Conservation (phyloP, 2,329 filamentous ascomycete genomes). For the Penicillium verrucosum region DNA sequence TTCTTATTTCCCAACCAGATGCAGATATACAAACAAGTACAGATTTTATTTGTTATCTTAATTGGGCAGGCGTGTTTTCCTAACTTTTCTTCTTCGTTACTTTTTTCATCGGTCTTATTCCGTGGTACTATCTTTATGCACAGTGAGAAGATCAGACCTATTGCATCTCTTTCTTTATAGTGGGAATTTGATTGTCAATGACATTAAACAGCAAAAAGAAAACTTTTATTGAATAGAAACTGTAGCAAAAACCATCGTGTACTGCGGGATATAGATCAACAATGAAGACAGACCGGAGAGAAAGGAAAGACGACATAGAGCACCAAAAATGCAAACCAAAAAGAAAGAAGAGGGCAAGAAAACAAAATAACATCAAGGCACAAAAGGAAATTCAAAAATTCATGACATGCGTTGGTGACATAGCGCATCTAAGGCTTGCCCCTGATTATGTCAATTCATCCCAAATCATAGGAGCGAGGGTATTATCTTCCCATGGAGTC, state of each 20-base stretch:
- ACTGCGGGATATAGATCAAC: conserved; percentile 27
- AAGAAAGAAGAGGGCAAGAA: background rate
- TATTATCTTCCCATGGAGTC: conserved; percentile 38
- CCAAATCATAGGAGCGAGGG: conserved; percentile 41
- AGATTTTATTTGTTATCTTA: background rate
- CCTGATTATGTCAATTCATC: conserved; percentile 31
- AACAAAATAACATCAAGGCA: background rate
- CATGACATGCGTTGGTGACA: background rate
- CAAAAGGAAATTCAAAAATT: background rate
- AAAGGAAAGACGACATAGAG: conserved; percentile 1
- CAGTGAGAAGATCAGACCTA: background rate
- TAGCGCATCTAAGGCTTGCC: background rate
- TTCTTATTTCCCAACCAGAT: background rate
- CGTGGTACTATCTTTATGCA: background rate
- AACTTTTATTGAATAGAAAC: conserved; percentile 4
- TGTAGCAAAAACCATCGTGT: conserved; percentile 22
- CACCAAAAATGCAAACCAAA: conserved; percentile 5
- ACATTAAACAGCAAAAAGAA: background rate
- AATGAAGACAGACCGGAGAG: background rate
- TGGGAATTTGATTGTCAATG: background rate
- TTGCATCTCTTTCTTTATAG: background rate
- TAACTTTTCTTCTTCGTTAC: background rate
- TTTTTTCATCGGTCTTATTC: background rate
- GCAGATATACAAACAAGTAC: background rate
- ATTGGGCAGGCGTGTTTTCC: background rate